Conservation (phyloP, 148 eudicot genomes). For the Rhododendron williamsianum region DNA sequence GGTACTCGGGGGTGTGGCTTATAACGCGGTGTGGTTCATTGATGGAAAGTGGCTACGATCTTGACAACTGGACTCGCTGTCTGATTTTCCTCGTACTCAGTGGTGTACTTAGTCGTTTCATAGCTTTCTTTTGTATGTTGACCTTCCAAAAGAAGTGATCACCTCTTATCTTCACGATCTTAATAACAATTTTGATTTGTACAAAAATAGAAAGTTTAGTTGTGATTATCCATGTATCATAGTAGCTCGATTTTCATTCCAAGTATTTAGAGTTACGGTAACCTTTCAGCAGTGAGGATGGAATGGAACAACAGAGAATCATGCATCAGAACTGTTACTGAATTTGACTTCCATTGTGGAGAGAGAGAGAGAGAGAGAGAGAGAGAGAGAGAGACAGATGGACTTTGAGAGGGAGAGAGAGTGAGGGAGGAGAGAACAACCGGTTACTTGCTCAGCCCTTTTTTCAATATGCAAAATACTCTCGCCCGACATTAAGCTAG, state of each 20-base stretch:
- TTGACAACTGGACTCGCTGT: constrained; percentile 52
- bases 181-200: background rate
- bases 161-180: background rate
- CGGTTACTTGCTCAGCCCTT: no score
- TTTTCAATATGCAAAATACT: no score
- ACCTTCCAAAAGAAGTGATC: constrained; percentile 56
- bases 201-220: background rate
- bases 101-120: constrained; percentile 50
- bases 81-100: constrained; percentile 38
- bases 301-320: background rate
- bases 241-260: background rate
- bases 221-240: background rate
- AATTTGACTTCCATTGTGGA: background rate
- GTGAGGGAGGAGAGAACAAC: no score
- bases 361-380: background rate
- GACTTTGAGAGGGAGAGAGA: background rate
- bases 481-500: no score
- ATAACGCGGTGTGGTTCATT: constrained; percentile 78
- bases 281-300: background rate
- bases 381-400: background rate
- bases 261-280: background rate
- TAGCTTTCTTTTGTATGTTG: constrained; percentile 61
- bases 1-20: constrained; percentile 89
- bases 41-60: constrained; percentile 51
- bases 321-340: background rate